Conservation (phyloP, 1,284 basidiomycete species). For the Naganishia sp. region DNA sequence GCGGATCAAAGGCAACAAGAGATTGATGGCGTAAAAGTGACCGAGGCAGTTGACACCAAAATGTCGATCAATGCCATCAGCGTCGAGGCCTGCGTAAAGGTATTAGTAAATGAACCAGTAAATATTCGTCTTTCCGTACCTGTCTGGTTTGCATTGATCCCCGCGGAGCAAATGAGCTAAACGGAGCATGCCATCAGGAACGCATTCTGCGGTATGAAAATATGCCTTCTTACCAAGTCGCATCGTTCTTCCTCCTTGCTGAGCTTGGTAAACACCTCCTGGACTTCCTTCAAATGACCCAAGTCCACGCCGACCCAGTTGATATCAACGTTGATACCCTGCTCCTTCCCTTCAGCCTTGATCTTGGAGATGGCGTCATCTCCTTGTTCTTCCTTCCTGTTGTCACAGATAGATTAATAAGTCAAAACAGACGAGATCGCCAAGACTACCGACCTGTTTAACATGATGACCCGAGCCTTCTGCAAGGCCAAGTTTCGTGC, state of each 20-base stretch:
- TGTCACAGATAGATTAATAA: conserved; percentile 24
- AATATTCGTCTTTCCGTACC: conserved; percentile 39
- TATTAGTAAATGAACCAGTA: conserved; percentile 17
- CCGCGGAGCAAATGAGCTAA: conserved; percentile 28
- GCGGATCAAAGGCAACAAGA: conserved; percentile 55
- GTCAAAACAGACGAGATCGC: too few species aligned
- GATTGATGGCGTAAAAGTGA: conserved; percentile 57
- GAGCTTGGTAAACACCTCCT: conserved; percentile 53
- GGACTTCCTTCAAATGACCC: conserved; percentile 52
- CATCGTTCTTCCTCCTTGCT: conserved; percentile 51
- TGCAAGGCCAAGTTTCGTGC: too few species aligned
- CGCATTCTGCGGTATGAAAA: too few species aligned
- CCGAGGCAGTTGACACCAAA: conserved; percentile 45
- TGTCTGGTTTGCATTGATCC: conserved; percentile 56
- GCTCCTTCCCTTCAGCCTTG: conserved; percentile 39
- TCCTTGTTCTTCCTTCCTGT: conserved; percentile 54
- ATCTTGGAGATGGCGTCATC: conserved; percentile 55
- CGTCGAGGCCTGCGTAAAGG: not conserved
- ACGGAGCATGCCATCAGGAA: not conserved
- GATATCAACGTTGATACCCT: conserved; percentile 45
- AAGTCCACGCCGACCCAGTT: conserved; percentile 56
- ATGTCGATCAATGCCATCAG: conserved; percentile 23
- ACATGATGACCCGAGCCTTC: too few species aligned
- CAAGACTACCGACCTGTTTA: too few species aligned
- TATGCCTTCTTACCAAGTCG: conserved; percentile 42